Evolutionary conservation across 495 filamentous ascomycete genomes (phyloP), one percentile per base, ranked within the genome.

Genomic region (Lasiosphaeria miniovina): DNA sequence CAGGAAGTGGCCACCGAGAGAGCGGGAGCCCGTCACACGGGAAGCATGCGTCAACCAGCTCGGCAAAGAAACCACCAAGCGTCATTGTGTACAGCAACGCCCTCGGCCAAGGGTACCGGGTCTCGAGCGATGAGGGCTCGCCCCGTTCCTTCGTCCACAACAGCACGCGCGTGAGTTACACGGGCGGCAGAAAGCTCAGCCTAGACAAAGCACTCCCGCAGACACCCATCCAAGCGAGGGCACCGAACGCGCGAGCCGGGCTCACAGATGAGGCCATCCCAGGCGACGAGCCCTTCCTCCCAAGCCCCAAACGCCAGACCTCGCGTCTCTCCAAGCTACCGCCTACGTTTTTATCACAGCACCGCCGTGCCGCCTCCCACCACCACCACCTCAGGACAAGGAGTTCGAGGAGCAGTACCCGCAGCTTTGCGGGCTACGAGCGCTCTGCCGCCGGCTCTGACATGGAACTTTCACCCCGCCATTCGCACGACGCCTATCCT

Each of bases 191-290:
- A 49, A 74, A 69, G 52, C 64, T 68, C 11, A 77, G 74, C 55
- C 62, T 79, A 33, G 78, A 81, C 45, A 65, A 65, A 36, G 45
- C 54, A 38, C 66, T 80, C 17, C 77, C 77, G 11, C 70, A 70
- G 45, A 66, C 72, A 15, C 78, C 78, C 3, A 77, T 78, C 2
- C 69, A 77, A 38, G 78, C 78, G 12, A 65, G 69, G 35, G 78
- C 78, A 1, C 78, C 78, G 11, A 81, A 81, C 49, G 74, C 78
- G 32, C 68, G 77, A 10, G 71, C 73, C 3, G 78, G 78, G 9
- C 68, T 81, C 6, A 80, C 77, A 8, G 78, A 81, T 54, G 78
- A 80, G 59, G 71, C 72, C 15, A 68, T 81, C 17, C 78, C 76
- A 3, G 78, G 78, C 14, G 78, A 75, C 61, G 74, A 75, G 6